Evolutionary conservation across 2,329 filamentous ascomycete genomes (phyloP), one percentile per base, ranked within the genome.

Genomic region (Domatiomyces globalis): DNA sequence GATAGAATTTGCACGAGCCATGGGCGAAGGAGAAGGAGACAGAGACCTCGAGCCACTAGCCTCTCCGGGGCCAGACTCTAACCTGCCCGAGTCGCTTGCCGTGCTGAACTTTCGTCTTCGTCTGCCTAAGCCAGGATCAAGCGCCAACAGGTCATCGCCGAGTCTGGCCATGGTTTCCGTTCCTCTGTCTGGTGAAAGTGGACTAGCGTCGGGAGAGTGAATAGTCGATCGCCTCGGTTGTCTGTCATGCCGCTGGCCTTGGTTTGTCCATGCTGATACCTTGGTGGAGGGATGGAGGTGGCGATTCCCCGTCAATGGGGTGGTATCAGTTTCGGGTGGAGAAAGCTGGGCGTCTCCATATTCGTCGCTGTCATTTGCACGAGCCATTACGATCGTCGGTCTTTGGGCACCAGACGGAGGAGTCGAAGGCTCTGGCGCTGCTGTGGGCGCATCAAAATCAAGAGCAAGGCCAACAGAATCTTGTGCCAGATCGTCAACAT

Each of bases 1-100:
- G 60, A 88, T 86, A 7, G 84, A 86, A 45, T 84, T 79, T 54
- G 85, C 84, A 59, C 80, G 75, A 20, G 76, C 78, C 49, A 89
- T 66, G 17, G 84, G 83, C 9, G 79, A 75, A 7, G 77, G 75
- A 17, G 81, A 82, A 1, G 78, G 73, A 1, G 83, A 80, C 42
- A 82, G 72, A 44, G 83, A 84, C 45, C 76, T 71, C 8, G 48
- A 44, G 49, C 65, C 63, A 53, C 69, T 66, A 20, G 73, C 73
- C 18, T 68, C 71, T 5, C 79, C 78, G 25, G 54, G 56, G n/a
- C 43, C 50, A 10, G 48, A 50, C 22, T 68, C 70, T 51, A 78
- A 73, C 58, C 58, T 55, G 43, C 51, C 54, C 69, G 78, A 62
- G 69, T 71, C 65, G 48, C 65, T 66, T 50, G 81, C 78, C 63